Evolutionary conservation across 2,329 filamentous ascomycete genomes (phyloP), one percentile per base, ranked within the genome.

Genomic region (Alternaria brassicicola): DNA sequence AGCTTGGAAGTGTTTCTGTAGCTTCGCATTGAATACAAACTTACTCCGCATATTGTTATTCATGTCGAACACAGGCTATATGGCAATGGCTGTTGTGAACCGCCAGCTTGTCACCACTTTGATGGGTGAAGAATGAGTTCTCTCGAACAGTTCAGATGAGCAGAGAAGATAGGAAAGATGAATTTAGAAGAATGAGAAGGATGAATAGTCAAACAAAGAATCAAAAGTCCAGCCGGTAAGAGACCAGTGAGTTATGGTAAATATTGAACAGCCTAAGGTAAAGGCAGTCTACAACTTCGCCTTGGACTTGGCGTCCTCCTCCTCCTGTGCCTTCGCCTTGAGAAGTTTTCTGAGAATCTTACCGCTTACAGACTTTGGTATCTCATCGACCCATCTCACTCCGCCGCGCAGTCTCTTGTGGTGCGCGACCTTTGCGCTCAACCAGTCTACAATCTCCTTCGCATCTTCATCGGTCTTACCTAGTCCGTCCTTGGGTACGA

Each of bases 331-430:
- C 68, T 76, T 76, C 4, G 69, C 70, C 73, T 81, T 82, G 62
- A 83, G 63, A 43, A 82, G 64, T 36, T 80, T 67, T 57, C 81
- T 70, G 59, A 83, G 53, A 36, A 83, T 83, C 76, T 83, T 83
- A 2, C 81, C 81, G 50, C 75, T 78, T 1, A 78, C 72, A 30
- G 76, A 79, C 74, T 83, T 83, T 0, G 81, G 81, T 8, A 83
- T 80, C 66, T 81, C 79, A 30, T 82, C 79, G 2, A 80, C 73
- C 45, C 81, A 82, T 23, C 72, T 71, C 7, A 82, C 75, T 15
- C 81, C 81, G 8, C 80, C 81, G 35, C 81, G 69, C 30, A 83
- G 64, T 51, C 76, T 76, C 76, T 83, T 83, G 54, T 83, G 80
- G 48, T 78, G 77, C 6, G 81, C 79, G 0, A 82, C 80, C 62